Evolutionary conservation across 2,329 filamentous ascomycete species (phyloP).

Genomic region (Calonectria hongkongensis): DNA sequence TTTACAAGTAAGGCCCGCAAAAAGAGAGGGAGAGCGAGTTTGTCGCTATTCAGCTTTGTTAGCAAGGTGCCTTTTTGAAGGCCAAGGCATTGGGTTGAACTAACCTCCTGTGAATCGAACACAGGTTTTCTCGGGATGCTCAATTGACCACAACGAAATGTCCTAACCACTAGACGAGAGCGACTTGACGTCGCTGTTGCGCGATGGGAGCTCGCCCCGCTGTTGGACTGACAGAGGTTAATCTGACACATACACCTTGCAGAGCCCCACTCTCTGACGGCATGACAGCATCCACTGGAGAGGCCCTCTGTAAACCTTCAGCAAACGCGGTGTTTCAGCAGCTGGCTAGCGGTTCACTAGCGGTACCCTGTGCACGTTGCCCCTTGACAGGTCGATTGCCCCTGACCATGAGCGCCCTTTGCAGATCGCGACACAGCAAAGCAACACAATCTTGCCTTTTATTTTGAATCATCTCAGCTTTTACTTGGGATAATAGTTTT

Average conservation of each 20-base stretch:
- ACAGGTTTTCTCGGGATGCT: slow-evolving; percentile 37
- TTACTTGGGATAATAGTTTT: no score
- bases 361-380: no score
- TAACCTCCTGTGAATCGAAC: slow-evolving; percentile 38
- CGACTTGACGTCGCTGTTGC: not conserved
- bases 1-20: not conserved
- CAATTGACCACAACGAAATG: slow-evolving; percentile 37
- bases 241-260: not conserved
- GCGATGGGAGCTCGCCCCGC: not conserved
- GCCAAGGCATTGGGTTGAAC: not conserved
- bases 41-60: not conserved
- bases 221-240: slow-evolving; percentile 9
- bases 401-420: no score
- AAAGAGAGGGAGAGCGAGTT: slow-evolving; percentile 17
- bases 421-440: no score
- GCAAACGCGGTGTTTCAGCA: no score
- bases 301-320: no score
- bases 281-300: no score
- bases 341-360: no score
- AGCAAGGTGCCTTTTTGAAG: not conserved
- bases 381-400: no score
- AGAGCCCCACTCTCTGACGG: no score
- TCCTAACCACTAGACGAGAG: slow-evolving; percentile 41
- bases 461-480: no score
- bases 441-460: no score